Evolutionary conservation across 2,329 filamentous ascomycete species (phyloP).

Genomic region (Sarocladium oryzae): DNA sequence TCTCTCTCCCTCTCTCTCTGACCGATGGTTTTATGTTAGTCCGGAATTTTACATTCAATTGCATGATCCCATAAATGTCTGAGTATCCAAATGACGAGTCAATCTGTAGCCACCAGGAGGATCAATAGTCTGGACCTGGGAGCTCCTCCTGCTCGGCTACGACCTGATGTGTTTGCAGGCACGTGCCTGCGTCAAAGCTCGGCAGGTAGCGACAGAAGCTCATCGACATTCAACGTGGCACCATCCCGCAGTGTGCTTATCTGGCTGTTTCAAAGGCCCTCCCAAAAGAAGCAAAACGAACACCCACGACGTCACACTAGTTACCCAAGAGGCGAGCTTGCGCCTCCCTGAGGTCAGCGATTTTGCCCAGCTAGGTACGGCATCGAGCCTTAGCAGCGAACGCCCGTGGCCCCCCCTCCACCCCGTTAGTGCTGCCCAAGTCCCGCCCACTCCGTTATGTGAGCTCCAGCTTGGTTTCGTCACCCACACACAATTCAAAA

Average conservation of each 20-base stretch:
- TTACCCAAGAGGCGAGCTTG: background rate
- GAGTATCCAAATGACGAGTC: too few relatives aligned
- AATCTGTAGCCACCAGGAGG: too few relatives aligned
- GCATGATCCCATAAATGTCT: background rate
- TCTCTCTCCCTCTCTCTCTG: too few relatives aligned
- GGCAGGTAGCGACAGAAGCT: background rate
- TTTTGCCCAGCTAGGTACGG: background rate
- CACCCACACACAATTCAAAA: constrained; percentile 9
- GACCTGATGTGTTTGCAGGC: too few relatives aligned
- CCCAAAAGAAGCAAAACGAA: background rate
- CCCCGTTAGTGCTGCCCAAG: constrained; percentile 2
- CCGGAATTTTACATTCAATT: too few relatives aligned
- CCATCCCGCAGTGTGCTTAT: background rate
- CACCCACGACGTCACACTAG: background rate
- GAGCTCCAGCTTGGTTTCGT: constrained; percentile 10
- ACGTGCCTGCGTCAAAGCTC: background rate
- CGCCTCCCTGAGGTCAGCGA: constrained; percentile 5
- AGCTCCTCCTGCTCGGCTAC: too few relatives aligned
- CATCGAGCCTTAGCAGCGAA: background rate
- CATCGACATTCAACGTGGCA: background rate
- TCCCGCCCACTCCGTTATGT: constrained; percentile 3
- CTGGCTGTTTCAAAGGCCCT: constrained; percentile 2
- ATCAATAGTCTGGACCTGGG: too few relatives aligned
- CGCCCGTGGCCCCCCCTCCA: background rate
- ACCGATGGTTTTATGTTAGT: too few relatives aligned